Evolutionary conservation across 2,329 filamentous ascomycete genomes (phyloP).

Genomic region (Ophiobolus disseminans): DNA sequence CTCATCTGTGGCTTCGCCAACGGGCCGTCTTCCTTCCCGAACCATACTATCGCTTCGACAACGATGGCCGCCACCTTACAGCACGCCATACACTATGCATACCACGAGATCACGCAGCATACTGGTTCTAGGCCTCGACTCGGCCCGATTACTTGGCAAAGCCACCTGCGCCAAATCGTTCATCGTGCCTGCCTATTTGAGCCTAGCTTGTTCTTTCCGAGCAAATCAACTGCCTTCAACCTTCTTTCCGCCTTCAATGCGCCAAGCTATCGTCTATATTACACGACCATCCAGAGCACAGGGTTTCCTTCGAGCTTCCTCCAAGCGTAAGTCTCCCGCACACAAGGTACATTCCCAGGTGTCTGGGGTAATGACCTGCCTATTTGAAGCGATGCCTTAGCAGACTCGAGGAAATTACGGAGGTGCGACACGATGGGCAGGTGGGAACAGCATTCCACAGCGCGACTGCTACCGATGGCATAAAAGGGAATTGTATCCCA

Average conservation of each 20-base stretch:
- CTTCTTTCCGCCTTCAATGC: slow-evolving; percentile 8
- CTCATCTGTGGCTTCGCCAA: slow-evolving; percentile 10
- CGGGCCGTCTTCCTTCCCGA: slow-evolving; percentile 27
- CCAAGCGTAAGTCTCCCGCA: slow-evolving; percentile 30
- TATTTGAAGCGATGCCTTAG: slow-evolving; percentile 20
- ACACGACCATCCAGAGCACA: slow-evolving; percentile 30
- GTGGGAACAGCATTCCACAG: slow-evolving; percentile 14
- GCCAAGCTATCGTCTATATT: slow-evolving; percentile 39
- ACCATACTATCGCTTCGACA: slow-evolving; percentile 19
- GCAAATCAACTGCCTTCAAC: slow-evolving; percentile 20
- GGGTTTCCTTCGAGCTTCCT: slow-evolving; percentile 14
- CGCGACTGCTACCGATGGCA: slow-evolving; percentile 4
- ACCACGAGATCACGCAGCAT: slow-evolving; percentile 18
- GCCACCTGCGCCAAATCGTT: slow-evolving; percentile 11
- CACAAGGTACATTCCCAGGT: slow-evolving; percentile 18
- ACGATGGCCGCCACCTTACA: slow-evolving; percentile 11
- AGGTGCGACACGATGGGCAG: slow-evolving; percentile 28
- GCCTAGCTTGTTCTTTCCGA: slow-evolving; percentile 17
- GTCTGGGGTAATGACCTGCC: slow-evolving; percentile 30
- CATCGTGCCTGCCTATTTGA: slow-evolving; percentile 22
- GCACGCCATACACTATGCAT: slow-evolving; percentile 16
- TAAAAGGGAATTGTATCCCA: slow-evolving; percentile 17
- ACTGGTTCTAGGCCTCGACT: slow-evolving; percentile 15
- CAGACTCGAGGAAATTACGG: slow-evolving; percentile 12
- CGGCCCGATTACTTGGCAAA: slow-evolving; percentile 23